phyloP scores from a whole-genome alignment of 192 early-diverging fungal species.

The Coemansia sp. region DNA sequence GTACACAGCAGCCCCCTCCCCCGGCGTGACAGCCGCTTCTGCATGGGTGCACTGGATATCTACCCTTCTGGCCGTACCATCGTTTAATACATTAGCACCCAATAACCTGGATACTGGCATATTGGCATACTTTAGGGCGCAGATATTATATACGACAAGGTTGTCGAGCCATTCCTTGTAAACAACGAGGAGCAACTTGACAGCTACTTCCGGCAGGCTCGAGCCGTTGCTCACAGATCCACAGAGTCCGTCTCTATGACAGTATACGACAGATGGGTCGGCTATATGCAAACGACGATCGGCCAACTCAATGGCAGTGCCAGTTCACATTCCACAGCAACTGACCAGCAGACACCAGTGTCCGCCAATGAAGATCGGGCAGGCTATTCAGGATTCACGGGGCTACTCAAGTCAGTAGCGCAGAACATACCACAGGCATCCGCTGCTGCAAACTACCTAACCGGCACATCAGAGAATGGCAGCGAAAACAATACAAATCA shows the following conservation, averaged over 20 bases:
- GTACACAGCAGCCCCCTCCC: neutral
- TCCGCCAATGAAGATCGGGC: neutral
- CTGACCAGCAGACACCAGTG: neutral
- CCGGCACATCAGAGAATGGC: constrained; percentile 18
- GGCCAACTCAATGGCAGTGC: constrained; percentile 14
- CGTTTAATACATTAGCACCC: neutral
- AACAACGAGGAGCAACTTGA: constrained; percentile 42
- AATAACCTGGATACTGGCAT: neutral
- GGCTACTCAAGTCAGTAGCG: constrained; percentile 30
- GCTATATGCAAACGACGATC: constrained; percentile 43
- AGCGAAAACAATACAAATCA: constrained; percentile 1
- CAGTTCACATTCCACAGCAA: neutral
- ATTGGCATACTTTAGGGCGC: constrained; percentile 28
- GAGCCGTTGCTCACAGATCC: constrained; percentile 42
- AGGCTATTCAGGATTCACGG: constrained; percentile 17
- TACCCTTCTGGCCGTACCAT: neutral
- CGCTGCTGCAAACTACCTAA: constrained; percentile 30
- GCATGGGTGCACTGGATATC: neutral
- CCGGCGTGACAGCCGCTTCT: constrained; percentile 3
- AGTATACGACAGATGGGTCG: constrained; percentile 48
- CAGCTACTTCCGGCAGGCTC: constrained; percentile 41
- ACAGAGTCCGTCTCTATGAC: constrained; percentile 38
- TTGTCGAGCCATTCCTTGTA: constrained; percentile 50
- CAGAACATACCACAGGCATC: constrained; percentile 36
- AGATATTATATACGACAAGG: constrained; percentile 44